Conservation (phyloP, 164 flowering plant species). For the Euptelea pleiosperma region DNA sequence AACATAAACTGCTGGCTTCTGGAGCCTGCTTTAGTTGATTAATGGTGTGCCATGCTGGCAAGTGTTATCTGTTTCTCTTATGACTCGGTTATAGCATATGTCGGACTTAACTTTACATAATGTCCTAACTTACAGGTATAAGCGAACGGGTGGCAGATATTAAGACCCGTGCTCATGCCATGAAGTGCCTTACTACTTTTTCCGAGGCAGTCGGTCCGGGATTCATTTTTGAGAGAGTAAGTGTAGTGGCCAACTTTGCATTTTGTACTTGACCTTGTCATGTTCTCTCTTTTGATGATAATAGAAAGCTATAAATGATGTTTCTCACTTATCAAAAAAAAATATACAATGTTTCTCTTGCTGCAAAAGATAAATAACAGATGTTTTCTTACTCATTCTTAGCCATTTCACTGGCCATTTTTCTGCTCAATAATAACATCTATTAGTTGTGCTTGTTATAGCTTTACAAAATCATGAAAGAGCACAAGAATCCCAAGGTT, state of each 20-base stretch:
- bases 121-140: constrained; percentile 43
- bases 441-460: constrained; percentile 22
- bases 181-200: constrained; percentile 92
- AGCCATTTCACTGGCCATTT: not conserved
- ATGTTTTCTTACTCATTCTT: not conserved
- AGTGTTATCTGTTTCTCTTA: too few relatives aligned
- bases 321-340: too few relatives aligned
- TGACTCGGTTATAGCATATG: too few relatives aligned
- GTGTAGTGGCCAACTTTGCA: constrained; percentile 17
- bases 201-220: constrained; percentile 98
- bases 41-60: too few relatives aligned
- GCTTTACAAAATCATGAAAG: constrained; percentile 95
- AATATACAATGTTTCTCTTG: constrained; percentile 3
- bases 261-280: constrained; percentile 2
- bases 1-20: too few relatives aligned
- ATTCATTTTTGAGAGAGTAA: constrained; percentile 91
- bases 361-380: not conserved
- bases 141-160: constrained; percentile 97
- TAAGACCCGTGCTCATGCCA: constrained; percentile 87
- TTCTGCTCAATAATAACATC: not conserved
- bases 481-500: constrained; percentile 99
- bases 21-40: too few relatives aligned
- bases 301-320: not conserved
- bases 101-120: not conserved
- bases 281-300: not conserved